Conservation (phyloP, 257 asterid genomes). For the Nyctanthes arbortristis region DNA sequence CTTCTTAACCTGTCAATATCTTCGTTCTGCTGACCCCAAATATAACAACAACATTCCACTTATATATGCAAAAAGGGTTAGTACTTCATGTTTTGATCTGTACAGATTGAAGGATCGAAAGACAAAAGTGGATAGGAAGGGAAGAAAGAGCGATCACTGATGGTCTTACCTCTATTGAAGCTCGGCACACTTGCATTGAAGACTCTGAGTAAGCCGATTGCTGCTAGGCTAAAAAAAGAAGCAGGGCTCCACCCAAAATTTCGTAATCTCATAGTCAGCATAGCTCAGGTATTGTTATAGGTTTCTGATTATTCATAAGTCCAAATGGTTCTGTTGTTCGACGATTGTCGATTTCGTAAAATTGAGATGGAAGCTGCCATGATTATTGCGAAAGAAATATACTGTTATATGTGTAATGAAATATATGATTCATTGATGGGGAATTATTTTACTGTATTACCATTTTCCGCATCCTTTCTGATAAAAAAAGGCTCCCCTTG, state of each 20-base stretch:
- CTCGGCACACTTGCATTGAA: constrained; percentile 93
- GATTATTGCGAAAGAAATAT: neutral
- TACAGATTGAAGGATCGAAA: neutral
- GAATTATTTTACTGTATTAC: neutral
- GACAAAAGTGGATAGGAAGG: neutral
- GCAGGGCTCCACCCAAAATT: constrained; percentile 87
- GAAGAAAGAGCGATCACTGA: constrained; percentile 28
- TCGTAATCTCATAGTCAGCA: constrained; percentile 60
- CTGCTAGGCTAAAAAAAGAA: constrained; percentile 66
- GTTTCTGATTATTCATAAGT: neutral
- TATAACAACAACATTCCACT: neutral
- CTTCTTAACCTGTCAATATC: constrained; percentile 29
- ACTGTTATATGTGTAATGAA: constrained; percentile 2
- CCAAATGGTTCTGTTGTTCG: constrained; percentile 5
- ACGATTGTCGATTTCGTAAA: constrained; percentile 8
- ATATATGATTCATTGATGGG: constrained; percentile 12
- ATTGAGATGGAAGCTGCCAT: neutral
- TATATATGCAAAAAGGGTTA: neutral
- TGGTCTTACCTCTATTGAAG: constrained; percentile 84
- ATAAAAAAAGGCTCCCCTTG: too few species aligned
- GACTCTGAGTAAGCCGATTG: constrained; percentile 89
- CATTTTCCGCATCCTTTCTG: neutral
- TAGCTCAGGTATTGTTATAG: constrained; percentile 70
- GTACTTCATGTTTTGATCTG: neutral
- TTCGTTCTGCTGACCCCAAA: constrained; percentile 10